These are phyloP conservation scores for Macrophomina pseudophaseolina DNA, from an alignment of 2,329 filamentous ascomycete species.

Conservation along the genomic window DNA sequence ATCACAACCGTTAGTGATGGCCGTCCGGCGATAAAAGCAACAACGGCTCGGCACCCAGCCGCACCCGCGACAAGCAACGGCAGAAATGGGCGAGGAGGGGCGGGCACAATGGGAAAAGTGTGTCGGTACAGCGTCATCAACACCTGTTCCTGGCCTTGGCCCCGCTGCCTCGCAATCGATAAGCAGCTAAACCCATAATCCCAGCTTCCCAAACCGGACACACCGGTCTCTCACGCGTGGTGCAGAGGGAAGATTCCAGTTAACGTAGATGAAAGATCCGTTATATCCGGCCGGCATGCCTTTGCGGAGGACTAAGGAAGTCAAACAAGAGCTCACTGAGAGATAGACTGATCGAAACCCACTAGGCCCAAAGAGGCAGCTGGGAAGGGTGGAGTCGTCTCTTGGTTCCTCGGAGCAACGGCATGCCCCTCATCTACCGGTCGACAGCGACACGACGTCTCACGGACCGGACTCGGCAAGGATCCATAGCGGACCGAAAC, in stretches of 20 bases:
- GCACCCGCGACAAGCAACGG: background rate
- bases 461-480: background rate
- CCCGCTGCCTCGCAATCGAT: background rate
- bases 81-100: background rate
- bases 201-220: background rate
- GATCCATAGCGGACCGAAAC: background rate
- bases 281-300: background rate
- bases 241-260: background rate
- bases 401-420: background rate
- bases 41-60: background rate
- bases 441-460: background rate
- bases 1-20: background rate
- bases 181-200: background rate
- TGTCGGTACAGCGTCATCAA: slow-evolving; percentile 2
- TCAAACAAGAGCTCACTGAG: background rate
- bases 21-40: background rate
- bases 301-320: background rate
- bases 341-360: background rate
- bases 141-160: slow-evolving; percentile 6
- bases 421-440: background rate
- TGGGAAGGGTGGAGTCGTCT: background rate
- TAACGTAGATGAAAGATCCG: background rate
- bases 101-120: background rate
- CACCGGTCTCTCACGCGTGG: background rate
- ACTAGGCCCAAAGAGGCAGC: slow-evolving; percentile 5